Evolutionary conservation across 2,329 filamentous ascomycete species (phyloP).

Genomic region (Diaporthe sp.): DNA sequence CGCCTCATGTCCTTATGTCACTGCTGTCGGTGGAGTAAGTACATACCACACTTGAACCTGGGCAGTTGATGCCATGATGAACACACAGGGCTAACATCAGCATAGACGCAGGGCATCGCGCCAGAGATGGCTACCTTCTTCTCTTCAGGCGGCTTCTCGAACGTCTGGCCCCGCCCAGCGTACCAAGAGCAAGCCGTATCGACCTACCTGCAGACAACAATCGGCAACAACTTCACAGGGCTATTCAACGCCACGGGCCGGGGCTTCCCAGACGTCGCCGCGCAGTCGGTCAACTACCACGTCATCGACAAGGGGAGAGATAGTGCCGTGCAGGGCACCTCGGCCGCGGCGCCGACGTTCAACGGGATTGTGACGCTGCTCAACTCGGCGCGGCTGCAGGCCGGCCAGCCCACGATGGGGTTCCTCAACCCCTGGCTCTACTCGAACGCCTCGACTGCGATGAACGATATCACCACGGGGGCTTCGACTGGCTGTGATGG

Average conservation of each 20-base stretch:
- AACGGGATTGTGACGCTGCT: conserved; percentile 69
- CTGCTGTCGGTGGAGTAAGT: conserved; percentile 69
- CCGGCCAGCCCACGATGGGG: conserved; percentile 59
- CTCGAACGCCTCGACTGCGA: conserved; percentile 40
- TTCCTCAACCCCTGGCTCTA: conserved; percentile 67
- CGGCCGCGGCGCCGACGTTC: conserved; percentile 67
- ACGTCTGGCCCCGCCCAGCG: conserved; percentile 46
- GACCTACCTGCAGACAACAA: not conserved
- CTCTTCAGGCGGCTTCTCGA: conserved; percentile 56
- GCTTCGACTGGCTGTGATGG: conserved; percentile 46
- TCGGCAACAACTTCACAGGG: conserved; percentile 25
- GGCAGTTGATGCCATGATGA: not conserved
- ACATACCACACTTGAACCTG: not conserved
- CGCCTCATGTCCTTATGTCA: conserved; percentile 77
- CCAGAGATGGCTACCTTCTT: conserved; percentile 58
- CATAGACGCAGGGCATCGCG: conserved; percentile 55
- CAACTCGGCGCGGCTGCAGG: conserved; percentile 66
- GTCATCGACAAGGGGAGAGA: conserved; percentile 55
- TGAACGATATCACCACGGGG: conserved; percentile 53
- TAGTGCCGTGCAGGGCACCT: conserved; percentile 48
- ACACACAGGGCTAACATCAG: not conserved
- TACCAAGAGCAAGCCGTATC: conserved; percentile 44
- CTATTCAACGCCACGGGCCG: conserved; percentile 58
- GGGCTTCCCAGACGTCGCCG: conserved; percentile 73
- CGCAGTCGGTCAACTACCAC: conserved; percentile 52